Conservation (phyloP, 768 basidiomycete genomes). For the Leccinum broughii region DNA sequence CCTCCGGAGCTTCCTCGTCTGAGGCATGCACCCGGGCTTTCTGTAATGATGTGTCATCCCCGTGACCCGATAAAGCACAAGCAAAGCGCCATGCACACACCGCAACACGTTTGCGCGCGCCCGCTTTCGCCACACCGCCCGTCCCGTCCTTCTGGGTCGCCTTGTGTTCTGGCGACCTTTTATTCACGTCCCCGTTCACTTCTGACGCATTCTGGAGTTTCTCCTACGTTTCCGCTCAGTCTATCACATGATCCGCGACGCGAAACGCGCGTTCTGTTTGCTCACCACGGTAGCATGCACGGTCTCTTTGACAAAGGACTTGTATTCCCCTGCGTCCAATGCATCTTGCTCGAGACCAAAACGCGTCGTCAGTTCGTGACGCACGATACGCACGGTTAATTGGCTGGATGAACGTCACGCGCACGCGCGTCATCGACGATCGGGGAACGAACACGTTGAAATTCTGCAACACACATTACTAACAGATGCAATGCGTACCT, state of each 20-base stretch:
- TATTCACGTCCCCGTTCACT: slow-evolving; percentile 9
- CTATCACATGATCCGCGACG: not conserved
- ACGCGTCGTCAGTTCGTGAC: slow-evolving; percentile 48
- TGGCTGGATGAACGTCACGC: slow-evolving; percentile 17
- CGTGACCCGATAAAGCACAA: not conserved
- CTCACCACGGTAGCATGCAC: slow-evolving; percentile 20
- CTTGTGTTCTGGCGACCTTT: not conserved
- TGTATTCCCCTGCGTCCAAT: slow-evolving; percentile 47
- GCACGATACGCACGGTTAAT: slow-evolving; percentile 51
- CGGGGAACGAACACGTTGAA: not conserved
- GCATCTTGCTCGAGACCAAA: slow-evolving; percentile 45
- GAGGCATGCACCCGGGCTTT: not conserved
- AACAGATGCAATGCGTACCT: slow-evolving; percentile 9
- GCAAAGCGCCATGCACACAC: slow-evolving; percentile 9
- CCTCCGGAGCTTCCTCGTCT: not conserved
- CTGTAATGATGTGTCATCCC: slow-evolving; percentile 1
- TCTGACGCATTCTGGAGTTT: slow-evolving; percentile 9
- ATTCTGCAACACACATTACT: not conserved
- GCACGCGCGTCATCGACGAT: not conserved
- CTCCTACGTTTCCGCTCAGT: slow-evolving; percentile 6
- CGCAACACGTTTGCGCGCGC: slow-evolving; percentile 12
- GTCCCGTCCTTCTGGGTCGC: slow-evolving; percentile 13
- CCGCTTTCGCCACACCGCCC: not conserved
- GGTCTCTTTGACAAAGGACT: slow-evolving; percentile 42
- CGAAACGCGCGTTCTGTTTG: not conserved